Percentiles rank a stretch among this genome's conserved stretches.
Conservation (phyloP, 306 rosid species). For the Vachellia collinsii region DNA sequence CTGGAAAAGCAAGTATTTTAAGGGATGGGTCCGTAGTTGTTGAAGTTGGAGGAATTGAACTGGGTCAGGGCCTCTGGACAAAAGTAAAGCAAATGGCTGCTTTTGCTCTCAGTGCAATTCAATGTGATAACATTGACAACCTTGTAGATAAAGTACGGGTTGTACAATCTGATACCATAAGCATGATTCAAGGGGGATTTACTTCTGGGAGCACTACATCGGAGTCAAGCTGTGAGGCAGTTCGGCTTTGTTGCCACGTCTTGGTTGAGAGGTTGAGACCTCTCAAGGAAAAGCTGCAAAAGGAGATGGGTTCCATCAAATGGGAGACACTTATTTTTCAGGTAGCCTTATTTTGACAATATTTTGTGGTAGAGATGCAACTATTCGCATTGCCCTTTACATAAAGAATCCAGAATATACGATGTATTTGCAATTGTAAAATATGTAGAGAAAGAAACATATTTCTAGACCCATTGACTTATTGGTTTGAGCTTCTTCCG, state of each 20-base stretch:
- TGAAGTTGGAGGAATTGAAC: conserved; percentile 95
- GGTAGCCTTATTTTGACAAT: conserved; percentile 49
- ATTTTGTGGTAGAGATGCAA: background rate
- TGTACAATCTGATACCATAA: conserved; percentile 76
- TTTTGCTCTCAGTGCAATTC: conserved; percentile 64
- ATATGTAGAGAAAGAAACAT: background rate
- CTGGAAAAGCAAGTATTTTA: conserved; percentile 82
- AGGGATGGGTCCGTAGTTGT: conserved; percentile 74
- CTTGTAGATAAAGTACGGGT: conserved; percentile 72
- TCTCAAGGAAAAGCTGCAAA: conserved; percentile 62
- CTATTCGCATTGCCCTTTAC: background rate
- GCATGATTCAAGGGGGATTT: conserved; percentile 88
- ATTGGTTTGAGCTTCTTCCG: background rate
- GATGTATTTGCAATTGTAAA: background rate
- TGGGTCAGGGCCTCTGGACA: conserved; percentile 99
- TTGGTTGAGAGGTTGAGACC: conserved; percentile 80
- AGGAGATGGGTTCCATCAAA: conserved; percentile 57
- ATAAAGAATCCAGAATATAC: background rate
- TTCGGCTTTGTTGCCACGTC: conserved; percentile 69
- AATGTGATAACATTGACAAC: conserved; percentile 51
- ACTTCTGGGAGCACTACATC: conserved; percentile 96
- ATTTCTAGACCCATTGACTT: background rate
- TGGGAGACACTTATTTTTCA: conserved; percentile 80
- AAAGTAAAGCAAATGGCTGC: conserved; percentile 93
- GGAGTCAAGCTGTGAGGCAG: conserved; percentile 91